Evolutionary conservation across 148 eudicot genomes (phyloP).

Genomic region (Polygonum aviculare): DNA sequence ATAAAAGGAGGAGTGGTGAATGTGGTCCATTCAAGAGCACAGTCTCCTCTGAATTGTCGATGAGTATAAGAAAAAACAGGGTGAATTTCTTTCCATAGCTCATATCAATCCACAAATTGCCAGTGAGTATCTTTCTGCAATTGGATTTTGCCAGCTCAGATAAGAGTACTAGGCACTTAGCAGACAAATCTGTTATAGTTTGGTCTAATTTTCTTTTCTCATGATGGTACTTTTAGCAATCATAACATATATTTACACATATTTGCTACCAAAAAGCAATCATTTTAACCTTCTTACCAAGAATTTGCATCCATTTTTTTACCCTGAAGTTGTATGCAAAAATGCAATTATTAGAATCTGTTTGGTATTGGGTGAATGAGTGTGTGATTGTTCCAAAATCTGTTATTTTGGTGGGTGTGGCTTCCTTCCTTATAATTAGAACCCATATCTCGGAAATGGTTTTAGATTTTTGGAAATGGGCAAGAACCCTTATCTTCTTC

Average conservation of each 20-base stretch:
- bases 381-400: conserved; percentile 6
- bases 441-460: conserved; percentile 19
- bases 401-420: conserved; percentile 4
- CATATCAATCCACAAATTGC: neutral
- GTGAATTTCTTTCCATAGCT: neutral
- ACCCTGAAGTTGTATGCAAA: neutral
- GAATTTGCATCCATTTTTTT: neutral
- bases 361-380: conserved; percentile 5
- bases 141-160: conserved; percentile 26
- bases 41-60: neutral
- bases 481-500: conserved; percentile 7
- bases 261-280: conserved; percentile 12
- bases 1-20: neutral
- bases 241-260: neutral
- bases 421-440: conserved; percentile 16
- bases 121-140: conserved; percentile 15
- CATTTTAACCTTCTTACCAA: conserved; percentile 19
- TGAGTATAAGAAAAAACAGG: neutral
- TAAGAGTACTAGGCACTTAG: neutral
- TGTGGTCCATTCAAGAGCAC: conserved; percentile 2
- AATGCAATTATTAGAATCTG: conserved; percentile 18
- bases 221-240: neutral
- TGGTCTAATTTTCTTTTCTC: neutral
- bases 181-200: conserved; percentile 12
- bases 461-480: conserved; percentile 12